These are phyloP conservation scores for Coemansia furcata DNA, from an alignment of 192 early-diverging fungal genomes.

Conservation along the genomic window DNA sequence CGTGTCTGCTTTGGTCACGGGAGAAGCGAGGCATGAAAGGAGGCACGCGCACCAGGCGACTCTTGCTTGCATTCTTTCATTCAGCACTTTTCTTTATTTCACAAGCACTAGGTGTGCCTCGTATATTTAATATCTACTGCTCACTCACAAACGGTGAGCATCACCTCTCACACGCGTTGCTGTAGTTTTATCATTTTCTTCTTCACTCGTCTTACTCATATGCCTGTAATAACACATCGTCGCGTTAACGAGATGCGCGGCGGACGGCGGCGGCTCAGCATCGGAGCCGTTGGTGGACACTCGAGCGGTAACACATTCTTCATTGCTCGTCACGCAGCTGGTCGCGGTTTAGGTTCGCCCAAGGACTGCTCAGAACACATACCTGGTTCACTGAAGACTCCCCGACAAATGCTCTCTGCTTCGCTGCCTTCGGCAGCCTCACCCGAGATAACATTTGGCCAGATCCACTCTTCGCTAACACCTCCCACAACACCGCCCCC, in stretches of 20 bases:
- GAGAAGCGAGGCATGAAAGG: not conserved
- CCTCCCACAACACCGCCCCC: not conserved
- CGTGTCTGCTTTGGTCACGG: conserved; percentile 27
- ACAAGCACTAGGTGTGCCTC: too few relatives aligned
- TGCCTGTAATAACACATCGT: conserved; percentile 53
- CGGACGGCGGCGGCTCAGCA: conserved; percentile 51
- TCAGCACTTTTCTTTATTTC: not conserved
- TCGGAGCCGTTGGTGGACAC: conserved; percentile 32
- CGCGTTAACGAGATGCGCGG: conserved; percentile 49
- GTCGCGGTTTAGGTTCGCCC: not conserved
- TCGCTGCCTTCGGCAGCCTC: conserved; percentile 20
- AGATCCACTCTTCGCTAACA: not conserved
- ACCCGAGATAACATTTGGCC: conserved; percentile 18
- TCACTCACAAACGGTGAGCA: not conserved
- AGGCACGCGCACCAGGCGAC: not conserved
- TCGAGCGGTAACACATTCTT: not conserved
- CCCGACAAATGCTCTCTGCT: not conserved
- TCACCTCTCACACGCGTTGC: not conserved
- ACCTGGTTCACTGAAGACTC: not conserved
- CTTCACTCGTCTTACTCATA: not conserved
- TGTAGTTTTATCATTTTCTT: not conserved
- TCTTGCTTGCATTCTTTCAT: not conserved
- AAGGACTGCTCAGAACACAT: conserved; percentile 27
- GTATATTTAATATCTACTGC: not conserved
- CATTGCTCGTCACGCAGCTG: not conserved